phyloP scores from a whole-genome alignment of 768 basidiomycete species.

The Calocera viscosa region DNA sequence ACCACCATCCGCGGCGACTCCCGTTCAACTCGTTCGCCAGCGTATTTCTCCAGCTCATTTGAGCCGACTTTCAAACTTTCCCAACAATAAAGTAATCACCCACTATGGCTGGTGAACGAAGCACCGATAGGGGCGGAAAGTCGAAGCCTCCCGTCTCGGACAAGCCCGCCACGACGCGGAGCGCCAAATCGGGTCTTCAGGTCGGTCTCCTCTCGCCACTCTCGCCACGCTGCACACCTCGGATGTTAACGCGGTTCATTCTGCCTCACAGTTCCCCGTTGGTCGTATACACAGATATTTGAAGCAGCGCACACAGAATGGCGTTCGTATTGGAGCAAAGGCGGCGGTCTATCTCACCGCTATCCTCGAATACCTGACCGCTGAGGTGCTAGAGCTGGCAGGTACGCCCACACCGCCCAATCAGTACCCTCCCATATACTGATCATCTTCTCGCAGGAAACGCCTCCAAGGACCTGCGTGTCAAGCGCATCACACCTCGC shows the following conservation, averaged over 20 bases:
- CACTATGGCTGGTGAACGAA: neutral
- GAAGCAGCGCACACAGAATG: conserved; percentile 83
- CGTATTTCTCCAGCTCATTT: neutral
- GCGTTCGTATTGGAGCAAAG: conserved; percentile 93
- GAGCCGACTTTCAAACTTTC: neutral
- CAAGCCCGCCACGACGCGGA: conserved; percentile 8
- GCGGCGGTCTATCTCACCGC: conserved; percentile 95
- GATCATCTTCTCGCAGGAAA: conserved; percentile 46
- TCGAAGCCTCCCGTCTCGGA: conserved; percentile 9
- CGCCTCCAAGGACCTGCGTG: conserved; percentile 91
- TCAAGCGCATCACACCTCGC: conserved; percentile 92
- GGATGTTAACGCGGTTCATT: neutral
- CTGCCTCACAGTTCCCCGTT: conserved; percentile 66
- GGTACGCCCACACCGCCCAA: conserved; percentile 38
- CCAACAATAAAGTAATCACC: neutral
- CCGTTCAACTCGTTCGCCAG: neutral
- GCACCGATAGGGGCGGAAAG: neutral
- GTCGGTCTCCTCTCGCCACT: neutral
- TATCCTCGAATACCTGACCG: conserved; percentile 90
- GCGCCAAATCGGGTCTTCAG: conserved; percentile 33
- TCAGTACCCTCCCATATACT: neutral
- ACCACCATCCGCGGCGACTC: neutral
- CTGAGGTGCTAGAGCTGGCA: conserved; percentile 90
- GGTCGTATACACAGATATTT: conserved; percentile 96
- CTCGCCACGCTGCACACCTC: neutral